phyloP scores from a whole-genome alignment of 768 basidiomycete species.

The Suillus hirtellus region DNA sequence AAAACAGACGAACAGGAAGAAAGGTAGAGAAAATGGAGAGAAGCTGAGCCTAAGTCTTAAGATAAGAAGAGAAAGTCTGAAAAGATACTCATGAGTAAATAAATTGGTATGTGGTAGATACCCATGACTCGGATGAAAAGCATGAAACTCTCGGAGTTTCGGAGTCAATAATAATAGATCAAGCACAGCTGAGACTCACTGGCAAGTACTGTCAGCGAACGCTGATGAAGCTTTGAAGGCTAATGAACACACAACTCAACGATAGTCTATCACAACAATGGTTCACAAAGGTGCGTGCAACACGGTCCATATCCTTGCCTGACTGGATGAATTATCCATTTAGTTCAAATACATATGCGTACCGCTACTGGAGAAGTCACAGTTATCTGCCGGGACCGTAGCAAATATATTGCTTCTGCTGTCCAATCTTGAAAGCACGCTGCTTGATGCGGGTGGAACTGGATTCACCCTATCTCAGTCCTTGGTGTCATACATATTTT shows the following conservation, averaged over 20 bases:
- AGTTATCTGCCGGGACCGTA: constrained; percentile 56
- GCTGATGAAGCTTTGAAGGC: too few relatives aligned
- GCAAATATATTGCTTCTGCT: constrained; percentile 52
- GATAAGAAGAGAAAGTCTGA: not conserved
- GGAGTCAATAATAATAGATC: too few relatives aligned
- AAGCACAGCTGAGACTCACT: too few relatives aligned
- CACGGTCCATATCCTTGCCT: not conserved
- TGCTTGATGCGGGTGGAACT: constrained; percentile 45
- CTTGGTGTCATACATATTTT: constrained; percentile 82
- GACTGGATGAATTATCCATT: not conserved
- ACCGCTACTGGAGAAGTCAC: constrained; percentile 70
- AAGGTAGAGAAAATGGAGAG: not conserved
- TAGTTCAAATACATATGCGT: constrained; percentile 77
- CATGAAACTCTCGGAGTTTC: not conserved
- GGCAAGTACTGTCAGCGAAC: too few relatives aligned
- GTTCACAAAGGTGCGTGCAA: constrained; percentile 40
- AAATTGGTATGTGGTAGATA: not conserved
- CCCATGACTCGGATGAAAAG: not conserved
- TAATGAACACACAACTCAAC: constrained; percentile 14
- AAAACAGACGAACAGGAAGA: constrained; percentile 9
- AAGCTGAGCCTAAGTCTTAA: not conserved
- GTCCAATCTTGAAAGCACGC: constrained; percentile 46
- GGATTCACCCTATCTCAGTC: constrained; percentile 47
- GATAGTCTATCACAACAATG: constrained; percentile 28
- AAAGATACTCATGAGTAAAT: constrained; percentile 6